phyloP scores from a whole-genome alignment of 805 yeast species.

The Yarrowia keelungensis region DNA sequence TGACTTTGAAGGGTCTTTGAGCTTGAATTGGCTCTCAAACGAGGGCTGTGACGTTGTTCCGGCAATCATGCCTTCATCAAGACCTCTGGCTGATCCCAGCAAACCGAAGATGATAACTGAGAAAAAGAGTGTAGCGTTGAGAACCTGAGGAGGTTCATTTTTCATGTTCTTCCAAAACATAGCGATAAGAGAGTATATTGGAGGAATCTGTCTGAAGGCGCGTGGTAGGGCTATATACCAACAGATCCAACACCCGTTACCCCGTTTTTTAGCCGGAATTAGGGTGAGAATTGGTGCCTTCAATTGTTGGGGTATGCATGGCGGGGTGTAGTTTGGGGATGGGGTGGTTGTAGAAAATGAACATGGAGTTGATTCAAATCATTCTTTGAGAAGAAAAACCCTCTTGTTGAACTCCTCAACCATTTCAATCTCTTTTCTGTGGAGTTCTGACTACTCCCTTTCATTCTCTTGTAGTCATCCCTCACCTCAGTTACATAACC shows the following conservation, averaged over 20 bases:
- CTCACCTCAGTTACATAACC: too few species aligned
- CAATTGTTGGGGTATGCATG: conserved; percentile 22
- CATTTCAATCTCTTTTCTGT: too few species aligned
- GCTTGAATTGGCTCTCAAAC: conserved; percentile 52
- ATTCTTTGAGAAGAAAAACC: too few species aligned
- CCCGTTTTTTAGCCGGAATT: conserved; percentile 11
- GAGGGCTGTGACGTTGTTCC: conserved; percentile 58
- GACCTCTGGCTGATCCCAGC: conserved; percentile 65
- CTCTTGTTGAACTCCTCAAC: too few species aligned
- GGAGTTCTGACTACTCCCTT: too few species aligned
- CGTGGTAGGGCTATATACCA: not conserved
- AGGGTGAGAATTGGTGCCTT: not conserved
- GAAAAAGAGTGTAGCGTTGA: conserved; percentile 55
- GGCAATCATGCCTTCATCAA: conserved; percentile 62
- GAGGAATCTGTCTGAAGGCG: too few species aligned
- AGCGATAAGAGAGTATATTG: not conserved
- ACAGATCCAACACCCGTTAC: not conserved
- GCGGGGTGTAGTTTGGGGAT: not conserved
- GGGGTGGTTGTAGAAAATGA: too few species aligned
- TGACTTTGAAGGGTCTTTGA: conserved; percentile 52
- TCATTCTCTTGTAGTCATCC: too few species aligned
- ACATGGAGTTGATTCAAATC: too few species aligned
- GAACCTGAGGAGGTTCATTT: conserved; percentile 32
- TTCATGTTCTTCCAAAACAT: conserved; percentile 28
- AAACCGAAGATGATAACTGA: conserved; percentile 61